Evolutionary conservation across 495 filamentous ascomycete species (phyloP), one percentile per base, ranked within the genome.

Genomic region (Penicillium flavigenum): DNA sequence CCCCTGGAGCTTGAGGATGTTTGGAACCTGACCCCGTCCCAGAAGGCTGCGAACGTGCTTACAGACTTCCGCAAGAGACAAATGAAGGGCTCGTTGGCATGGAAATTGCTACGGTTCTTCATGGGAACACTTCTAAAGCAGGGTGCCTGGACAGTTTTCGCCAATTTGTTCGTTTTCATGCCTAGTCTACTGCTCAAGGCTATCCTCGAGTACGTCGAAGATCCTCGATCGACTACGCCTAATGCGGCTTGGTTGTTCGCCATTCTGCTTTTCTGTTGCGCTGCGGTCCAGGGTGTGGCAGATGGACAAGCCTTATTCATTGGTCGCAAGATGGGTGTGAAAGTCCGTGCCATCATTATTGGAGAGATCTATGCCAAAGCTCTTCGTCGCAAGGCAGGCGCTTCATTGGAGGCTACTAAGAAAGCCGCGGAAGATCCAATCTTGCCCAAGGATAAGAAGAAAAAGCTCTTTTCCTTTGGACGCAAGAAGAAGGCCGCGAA

Each of bases 341-440:
- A 88, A 51, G 78, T 98, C 36, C 89, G 93, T 38, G 92, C 95
- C 24, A 91, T 99, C 63, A 91, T 99, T 42, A 89, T 99, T 64
- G 95, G 95, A 46, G 95, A 99, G 67, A 92, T 99, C 39, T 99
- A 98, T 68, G 89, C 93, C 38, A 99, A 99, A 72, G 90, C 95
- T 4, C 80, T 99, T n/a, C 83, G 92, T 59, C 86, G 95, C 43
- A 96, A 94, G 70, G 93, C 90, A 29, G 86, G 91, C 43, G 85
- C 92, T 9, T 86, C 87, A 29, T 76, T 80, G 10, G 91, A 78
- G 67, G 54, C 72, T 70, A 61, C 79, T 31, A 73, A 79, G 26
- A 79, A 76, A 49, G 67, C 69, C 26, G 63, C 61, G 5, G 71
- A 79, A 45, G 74, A 79, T 41, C 56, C 67, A 48, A 61, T 26